Base-by-base conservation (phyloP, 345 rosid genomes). In the Gossypioides kirkii region DNA sequence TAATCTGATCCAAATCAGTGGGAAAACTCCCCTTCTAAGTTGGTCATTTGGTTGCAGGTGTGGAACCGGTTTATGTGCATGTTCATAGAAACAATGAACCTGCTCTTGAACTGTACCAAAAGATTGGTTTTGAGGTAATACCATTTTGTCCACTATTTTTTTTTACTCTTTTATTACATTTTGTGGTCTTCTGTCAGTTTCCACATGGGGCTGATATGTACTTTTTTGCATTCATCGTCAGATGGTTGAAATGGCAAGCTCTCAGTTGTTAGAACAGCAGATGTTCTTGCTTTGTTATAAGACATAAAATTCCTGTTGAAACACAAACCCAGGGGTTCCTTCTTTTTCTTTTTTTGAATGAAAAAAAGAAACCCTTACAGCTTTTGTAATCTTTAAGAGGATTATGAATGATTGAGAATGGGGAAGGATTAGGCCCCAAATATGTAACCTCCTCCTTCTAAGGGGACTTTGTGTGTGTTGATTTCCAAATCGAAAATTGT, bases 61-160 rank as follows among this genome's bases (percentile, higher is more conserved):
- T 89, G 68, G 89, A 77, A 77, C 69, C 75, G 53, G 85, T 90
- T 28, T 91, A 87, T 64, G 89, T 90, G 61, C 97, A 91, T 82
- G 98, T 94, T 66, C 82, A 83, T 73, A 87, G 83, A 82, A 73
- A 80, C 80, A 94, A 94, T 76, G 58, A 41, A 55, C 82, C 84
- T 69, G 98, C 97, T 13, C 89, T 84, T 65, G 75, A 86, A 36
- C 82, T 91, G 73, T 94, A 91, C 36, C 43, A 81, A 43, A 87
- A 87, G 82, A 81, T 85, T 61, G 93, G 91, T 46, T 94, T 94
- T 66, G 63, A 91, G 97, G 98, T 91, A 87, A 76, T 22, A 54
- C 41, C 25, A 28, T 70, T 52, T 10, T 52, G 23, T 23, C 72
- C 56, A 22, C 64, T 72, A 22, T 61, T n/a, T 61, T n/a, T 76